Evolutionary conservation across 441 rosid genomes (phyloP).

Genomic region (Pelargonium myrrhifolium): DNA sequence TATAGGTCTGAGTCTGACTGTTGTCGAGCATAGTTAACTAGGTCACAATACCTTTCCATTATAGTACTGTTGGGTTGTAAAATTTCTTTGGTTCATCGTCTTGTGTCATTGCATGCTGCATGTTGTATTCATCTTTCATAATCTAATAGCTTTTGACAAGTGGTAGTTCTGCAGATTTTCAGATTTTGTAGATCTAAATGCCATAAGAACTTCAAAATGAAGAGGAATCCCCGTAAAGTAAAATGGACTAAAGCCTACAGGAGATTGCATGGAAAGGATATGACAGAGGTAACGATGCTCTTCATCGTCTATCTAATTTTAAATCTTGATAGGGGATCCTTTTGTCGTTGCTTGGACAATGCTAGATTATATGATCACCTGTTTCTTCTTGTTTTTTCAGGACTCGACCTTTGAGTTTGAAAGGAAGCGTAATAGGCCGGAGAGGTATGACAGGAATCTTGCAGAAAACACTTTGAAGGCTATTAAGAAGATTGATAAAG

Average conservation of each 20-base stretch:
- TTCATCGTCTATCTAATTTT: too few relatives aligned
- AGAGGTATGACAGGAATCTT: constrained; percentile 77
- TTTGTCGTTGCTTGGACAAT: neutral
- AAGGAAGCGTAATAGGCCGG: constrained; percentile 88
- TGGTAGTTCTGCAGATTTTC: constrained; percentile 45
- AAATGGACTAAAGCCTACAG: constrained; percentile 95
- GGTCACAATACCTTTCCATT: too few relatives aligned
- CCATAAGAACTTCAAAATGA: constrained; percentile 96
- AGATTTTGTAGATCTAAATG: constrained; percentile 89
- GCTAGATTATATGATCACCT: neutral
- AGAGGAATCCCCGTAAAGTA: constrained; percentile 90
- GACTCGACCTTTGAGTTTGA: constrained; percentile 90
- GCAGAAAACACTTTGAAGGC: constrained; percentile 57
- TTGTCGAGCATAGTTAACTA: too few relatives aligned
- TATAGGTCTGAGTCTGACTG: too few relatives aligned
- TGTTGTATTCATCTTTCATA: neutral
- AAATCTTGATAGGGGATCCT: too few relatives aligned
- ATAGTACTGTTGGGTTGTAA: too few relatives aligned
- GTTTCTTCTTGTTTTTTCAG: constrained; percentile 20
- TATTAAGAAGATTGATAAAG: constrained; percentile 72
- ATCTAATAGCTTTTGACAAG: constrained; percentile 7
- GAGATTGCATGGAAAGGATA: constrained; percentile 77
- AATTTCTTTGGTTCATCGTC: neutral
- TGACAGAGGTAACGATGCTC: too few relatives aligned
- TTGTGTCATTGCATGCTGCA: neutral